Percentiles rank a stretch among this genome's conserved stretches.
Evolutionary conservation across 1,284 basidiomycete species (phyloP).

Genomic region (Ustilago bromivora): DNA sequence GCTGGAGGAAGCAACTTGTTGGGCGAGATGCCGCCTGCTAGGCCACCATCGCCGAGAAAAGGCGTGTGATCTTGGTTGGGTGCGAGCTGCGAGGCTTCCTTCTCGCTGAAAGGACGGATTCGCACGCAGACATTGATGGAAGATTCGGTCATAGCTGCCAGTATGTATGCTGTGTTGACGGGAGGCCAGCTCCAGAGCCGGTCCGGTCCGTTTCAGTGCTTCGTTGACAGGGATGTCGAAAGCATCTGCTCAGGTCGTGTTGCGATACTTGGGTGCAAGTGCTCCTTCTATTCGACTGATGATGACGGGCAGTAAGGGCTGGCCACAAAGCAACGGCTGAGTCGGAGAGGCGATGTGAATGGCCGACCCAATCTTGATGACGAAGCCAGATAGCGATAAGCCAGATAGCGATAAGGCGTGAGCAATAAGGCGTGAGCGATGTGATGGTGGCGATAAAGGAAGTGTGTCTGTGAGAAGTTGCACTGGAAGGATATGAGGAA

Average conservation of each 20-base stretch:
- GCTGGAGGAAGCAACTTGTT: slow-evolving; percentile 41
- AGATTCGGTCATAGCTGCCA: slow-evolving; percentile 33
- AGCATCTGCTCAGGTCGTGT: neutral
- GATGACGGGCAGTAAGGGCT: neutral
- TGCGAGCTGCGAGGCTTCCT: slow-evolving; percentile 60
- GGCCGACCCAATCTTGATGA: neutral
- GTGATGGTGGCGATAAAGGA: neutral
- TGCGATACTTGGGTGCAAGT: neutral
- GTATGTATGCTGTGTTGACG: neutral
- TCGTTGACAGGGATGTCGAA: neutral
- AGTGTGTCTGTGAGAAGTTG: neutral
- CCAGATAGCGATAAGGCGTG: slow-evolving; percentile 13
- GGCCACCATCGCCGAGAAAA: slow-evolving; percentile 69
- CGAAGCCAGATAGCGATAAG: neutral
- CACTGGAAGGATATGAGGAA: neutral
- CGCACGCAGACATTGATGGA: slow-evolving; percentile 62
- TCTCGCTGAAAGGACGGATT: slow-evolving; percentile 66
- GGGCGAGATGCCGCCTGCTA: slow-evolving; percentile 58
- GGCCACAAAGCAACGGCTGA: neutral
- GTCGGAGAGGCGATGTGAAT: neutral
- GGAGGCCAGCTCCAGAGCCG: slow-evolving; percentile 30
- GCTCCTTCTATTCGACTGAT: neutral
- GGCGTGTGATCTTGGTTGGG: slow-evolving; percentile 60
- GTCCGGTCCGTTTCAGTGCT: neutral
- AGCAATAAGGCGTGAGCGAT: slow-evolving; percentile 8